A percentile compares a stretch with the other conserved stretches of the same genome.
phyloP scores from a whole-genome alignment of 2,329 filamentous ascomycete species.

The Aspergillus viridinutans region DNA sequence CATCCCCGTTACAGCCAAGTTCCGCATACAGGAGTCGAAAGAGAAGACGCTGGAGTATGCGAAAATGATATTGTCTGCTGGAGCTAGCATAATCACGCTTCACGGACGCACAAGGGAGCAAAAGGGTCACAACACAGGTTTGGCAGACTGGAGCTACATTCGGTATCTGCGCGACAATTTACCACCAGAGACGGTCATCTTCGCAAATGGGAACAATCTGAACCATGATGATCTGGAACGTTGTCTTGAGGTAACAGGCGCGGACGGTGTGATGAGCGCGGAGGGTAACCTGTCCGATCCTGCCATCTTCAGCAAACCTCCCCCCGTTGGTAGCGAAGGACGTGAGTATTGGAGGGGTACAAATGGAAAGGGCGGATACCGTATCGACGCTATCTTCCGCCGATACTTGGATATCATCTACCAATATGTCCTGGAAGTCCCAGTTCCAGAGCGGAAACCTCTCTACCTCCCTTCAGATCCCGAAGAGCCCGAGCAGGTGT shows the following conservation, averaged over 20 bases:
- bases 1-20: constrained; percentile 90
- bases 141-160: constrained; percentile 89
- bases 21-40: constrained; percentile 78
- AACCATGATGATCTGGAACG: constrained; percentile 70
- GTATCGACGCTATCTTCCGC: constrained; percentile 81
- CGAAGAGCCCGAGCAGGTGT: constrained; percentile 19
- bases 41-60: constrained; percentile 89
- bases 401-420: constrained; percentile 90
- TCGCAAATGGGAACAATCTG: constrained; percentile 93
- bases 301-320: constrained; percentile 71
- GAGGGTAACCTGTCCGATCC: constrained; percentile 94
- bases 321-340: constrained; percentile 60
- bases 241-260: constrained; percentile 79
- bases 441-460: constrained; percentile 61
- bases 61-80: constrained; percentile 76
- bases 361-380: constrained; percentile 76
- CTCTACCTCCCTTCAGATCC: constrained; percentile 65
- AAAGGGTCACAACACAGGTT: constrained; percentile 89
- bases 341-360: constrained; percentile 82
- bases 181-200: constrained; percentile 83
- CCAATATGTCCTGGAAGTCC: constrained; percentile 65
- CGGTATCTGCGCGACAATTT: constrained; percentile 77
- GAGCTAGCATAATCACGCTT: constrained; percentile 88
- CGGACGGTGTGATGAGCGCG: constrained; percentile 91
- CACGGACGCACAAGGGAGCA: constrained; percentile 86